Base-by-base conservation (phyloP, 139 green algal genomes). In the Asterochloris erici region DNA sequence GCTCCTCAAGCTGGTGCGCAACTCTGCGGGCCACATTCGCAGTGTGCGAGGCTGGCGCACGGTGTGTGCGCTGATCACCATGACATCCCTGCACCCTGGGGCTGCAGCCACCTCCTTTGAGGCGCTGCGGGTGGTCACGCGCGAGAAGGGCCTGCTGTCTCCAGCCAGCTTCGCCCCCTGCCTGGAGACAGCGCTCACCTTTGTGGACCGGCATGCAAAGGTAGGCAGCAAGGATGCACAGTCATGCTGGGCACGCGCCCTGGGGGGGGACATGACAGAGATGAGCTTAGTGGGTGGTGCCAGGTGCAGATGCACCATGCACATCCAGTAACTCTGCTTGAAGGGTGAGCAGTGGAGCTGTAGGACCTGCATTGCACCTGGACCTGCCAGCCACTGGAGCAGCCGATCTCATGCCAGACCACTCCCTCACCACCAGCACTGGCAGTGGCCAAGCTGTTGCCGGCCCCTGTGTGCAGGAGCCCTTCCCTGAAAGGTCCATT, bases 1-100 rank as follows among this genome's bases (percentile, higher is more conserved):
- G 81, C 81, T 95, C 81, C 83, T 93, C 68, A 73, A 73, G 13
- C 82, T 96, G 79, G 86, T 96, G 71, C 86, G 89, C 64, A 76
- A 81, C 47, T 93, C 90, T 28, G 92, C 92, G 1, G 84, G 86
- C 0, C 94, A 95, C 86, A 93, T 97, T 29, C 88, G 89, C 54
- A 92, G 86, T 14, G 89, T 93, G 70, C 86, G 88, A 69, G 92
- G 91, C 26, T 98, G 96, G 96, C 85, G 91, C 26, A 96, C 93
- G 24, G 88, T 98, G 10, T 94, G 90, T 79, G 85, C 86, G 28
- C 88, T 98, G 21, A 88, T 98, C 74, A 93, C 90, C 70, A 93
- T 95, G 81, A 95, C 91, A 23, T 88, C 66, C 11, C 73, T 86
- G 86, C 81, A 86, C 26, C 87, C 88, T 19, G 84, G 90, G n/a